Percentiles rank a stretch among this genome's conserved stretches.
These are phyloP conservation scores for Brettanomyces custersianus DNA, from an alignment of 805 yeast species.

Conservation along the genomic window DNA sequence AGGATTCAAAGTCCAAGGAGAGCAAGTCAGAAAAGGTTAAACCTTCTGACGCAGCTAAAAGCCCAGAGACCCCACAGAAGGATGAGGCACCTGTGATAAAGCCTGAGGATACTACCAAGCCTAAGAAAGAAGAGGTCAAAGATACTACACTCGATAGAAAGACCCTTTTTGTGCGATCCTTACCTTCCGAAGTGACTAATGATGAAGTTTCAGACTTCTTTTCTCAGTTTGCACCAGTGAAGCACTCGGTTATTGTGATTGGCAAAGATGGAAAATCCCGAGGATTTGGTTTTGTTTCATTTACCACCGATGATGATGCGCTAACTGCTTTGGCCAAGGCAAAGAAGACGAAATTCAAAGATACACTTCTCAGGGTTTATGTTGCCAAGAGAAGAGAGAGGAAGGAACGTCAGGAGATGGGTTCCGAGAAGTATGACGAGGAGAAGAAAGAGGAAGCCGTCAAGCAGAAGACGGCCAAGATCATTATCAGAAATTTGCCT, in stretches of 20 bases:
- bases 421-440: neutral
- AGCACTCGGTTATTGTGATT: slow-evolving; percentile 85
- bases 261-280: slow-evolving; percentile 70
- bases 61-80: neutral
- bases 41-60: neutral
- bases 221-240: slow-evolving; percentile 88
- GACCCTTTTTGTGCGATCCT: slow-evolving; percentile 78
- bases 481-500: slow-evolving; percentile 87
- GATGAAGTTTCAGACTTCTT: slow-evolving; percentile 79
- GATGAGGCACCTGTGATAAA: neutral
- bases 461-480: slow-evolving; percentile 59
- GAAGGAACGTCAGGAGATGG: slow-evolving; percentile 17
- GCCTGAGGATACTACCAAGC: neutral
- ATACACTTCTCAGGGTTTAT: slow-evolving; percentile 64
- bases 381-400: slow-evolving; percentile 91
- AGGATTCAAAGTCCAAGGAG: no score
- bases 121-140: neutral
- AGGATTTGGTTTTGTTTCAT: slow-evolving; percentile 95
- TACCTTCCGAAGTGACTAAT: slow-evolving; percentile 73
- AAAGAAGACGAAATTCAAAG: slow-evolving; percentile 57
- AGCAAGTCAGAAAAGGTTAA: neutral
- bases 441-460: slow-evolving; percentile 12
- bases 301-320: slow-evolving; percentile 79
- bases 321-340: slow-evolving; percentile 60
- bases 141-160: slow-evolving; percentile 37